A percentile compares a stretch with the other conserved stretches of the same genome.
These are phyloP conservation scores for Malus hybrid DNA, from an alignment of 331 rosid genomes.

Conservation along the genomic window DNA sequence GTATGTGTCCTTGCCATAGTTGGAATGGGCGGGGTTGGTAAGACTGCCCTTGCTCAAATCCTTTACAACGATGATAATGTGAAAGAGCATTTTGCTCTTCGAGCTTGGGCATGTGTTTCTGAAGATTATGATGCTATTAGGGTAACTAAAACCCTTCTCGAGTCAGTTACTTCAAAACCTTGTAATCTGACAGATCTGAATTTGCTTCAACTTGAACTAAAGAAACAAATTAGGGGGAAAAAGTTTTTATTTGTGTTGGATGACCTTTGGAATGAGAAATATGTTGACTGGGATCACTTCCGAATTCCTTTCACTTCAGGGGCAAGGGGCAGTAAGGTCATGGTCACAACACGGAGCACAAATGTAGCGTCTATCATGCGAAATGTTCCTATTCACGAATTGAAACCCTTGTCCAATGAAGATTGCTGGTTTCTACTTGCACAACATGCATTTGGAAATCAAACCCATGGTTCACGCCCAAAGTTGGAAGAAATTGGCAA, in stretches of 20 bases:
- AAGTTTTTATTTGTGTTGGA: neutral
- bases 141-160: neutral
- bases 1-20: neutral
- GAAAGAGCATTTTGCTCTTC: neutral
- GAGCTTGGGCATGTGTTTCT: conserved; percentile 6
- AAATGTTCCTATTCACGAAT: neutral
- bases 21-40: conserved; percentile 31
- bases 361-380: neutral
- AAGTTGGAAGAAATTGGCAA: neutral
- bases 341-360: neutral
- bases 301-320: neutral
- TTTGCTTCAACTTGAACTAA: too few relatives aligned
- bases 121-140: neutral
- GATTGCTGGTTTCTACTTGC: conserved; percentile 20
- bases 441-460: conserved; percentile 1
- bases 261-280: neutral
- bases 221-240: too few relatives aligned
- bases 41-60: conserved; percentile 20
- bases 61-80: conserved; percentile 15
- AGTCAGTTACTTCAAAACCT: neutral
- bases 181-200: too few relatives aligned
- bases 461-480: neutral
- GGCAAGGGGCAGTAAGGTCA: neutral
- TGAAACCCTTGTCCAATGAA: neutral
- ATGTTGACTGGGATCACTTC: neutral